Percentiles rank a stretch among this genome's conserved stretches.
phyloP scores from a whole-genome alignment of 202 grass and related monocot species.

The Digitaria exilis region DNA sequence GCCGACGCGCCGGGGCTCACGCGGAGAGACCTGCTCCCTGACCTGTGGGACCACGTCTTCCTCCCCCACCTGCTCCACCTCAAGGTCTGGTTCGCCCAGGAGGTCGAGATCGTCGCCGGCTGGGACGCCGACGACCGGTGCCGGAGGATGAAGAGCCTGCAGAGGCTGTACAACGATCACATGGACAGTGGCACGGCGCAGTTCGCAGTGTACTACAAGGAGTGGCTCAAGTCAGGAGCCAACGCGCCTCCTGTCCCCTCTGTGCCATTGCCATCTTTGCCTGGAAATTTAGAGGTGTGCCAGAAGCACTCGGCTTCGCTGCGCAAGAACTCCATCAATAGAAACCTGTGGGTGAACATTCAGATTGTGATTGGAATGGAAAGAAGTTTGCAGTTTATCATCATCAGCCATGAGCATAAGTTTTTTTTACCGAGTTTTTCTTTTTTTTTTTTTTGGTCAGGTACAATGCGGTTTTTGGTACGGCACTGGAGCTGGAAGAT shows the following conservation, averaged over 20 bases:
- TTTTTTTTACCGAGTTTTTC: background rate
- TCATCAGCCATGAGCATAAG: background rate
- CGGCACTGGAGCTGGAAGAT: conserved; percentile 49
- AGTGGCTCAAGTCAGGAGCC: conserved; percentile 78
- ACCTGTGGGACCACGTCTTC: conserved; percentile 95
- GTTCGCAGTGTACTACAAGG: conserved; percentile 93
- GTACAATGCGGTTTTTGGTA: conserved; percentile 88
- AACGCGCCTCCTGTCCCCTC: conserved; percentile 60
- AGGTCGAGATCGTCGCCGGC: conserved; percentile 51
- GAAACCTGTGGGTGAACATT: conserved; percentile 66
- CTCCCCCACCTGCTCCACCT: conserved; percentile 91
- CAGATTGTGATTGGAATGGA: background rate
- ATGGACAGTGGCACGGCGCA: conserved; percentile 79
- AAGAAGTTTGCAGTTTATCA: background rate
- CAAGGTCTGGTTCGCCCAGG: conserved; percentile 82
- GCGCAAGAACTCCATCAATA: conserved; percentile 67
- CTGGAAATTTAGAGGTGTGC: conserved; percentile 21
- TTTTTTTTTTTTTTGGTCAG: conserved; percentile 53
- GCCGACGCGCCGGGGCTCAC: conserved; percentile 77
- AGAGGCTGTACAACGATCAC: conserved; percentile 77
- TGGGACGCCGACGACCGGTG: conserved; percentile 47
- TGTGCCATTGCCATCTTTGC: conserved; percentile 63
- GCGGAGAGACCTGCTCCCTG: conserved; percentile 74
- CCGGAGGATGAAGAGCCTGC: conserved; percentile 59
- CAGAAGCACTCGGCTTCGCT: conserved; percentile 57